Conservation (phyloP, 306 rosid genomes). For the Trifolium subterraneum region DNA sequence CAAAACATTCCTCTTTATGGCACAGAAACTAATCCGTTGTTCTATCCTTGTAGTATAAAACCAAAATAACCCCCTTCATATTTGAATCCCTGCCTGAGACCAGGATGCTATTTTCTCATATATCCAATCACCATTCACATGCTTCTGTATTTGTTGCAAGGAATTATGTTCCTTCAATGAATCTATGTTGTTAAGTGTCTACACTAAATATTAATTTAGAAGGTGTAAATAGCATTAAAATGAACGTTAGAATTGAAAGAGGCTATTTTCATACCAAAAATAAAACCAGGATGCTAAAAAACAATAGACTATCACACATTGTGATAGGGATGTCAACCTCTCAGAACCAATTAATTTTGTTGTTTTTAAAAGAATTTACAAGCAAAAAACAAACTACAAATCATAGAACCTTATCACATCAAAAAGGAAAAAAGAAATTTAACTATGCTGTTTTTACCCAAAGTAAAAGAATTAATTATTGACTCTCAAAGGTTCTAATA, state of each 20-base stretch:
- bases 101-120: not conserved
- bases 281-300: not conserved
- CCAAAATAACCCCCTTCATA: not conserved
- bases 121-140: not conserved
- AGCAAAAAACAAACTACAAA: not conserved
- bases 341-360: not conserved
- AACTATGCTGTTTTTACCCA: not conserved
- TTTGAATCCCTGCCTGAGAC: not conserved
- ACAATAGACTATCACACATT: not conserved
- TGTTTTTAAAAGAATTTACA: not conserved
- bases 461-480: not conserved
- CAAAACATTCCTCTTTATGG: not conserved
- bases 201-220: not conserved
- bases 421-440: not conserved
- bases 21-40: not conserved
- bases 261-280: not conserved
- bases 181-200: conserved; percentile 4
- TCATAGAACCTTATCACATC: not conserved
- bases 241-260: not conserved
- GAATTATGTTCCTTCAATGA: not conserved
- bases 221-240: not conserved
- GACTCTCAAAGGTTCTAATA: not conserved
- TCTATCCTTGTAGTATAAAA: not conserved
- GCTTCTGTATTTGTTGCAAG: not conserved
- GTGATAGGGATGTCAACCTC: not conserved